Evolutionary conservation across 179 eudicot species (phyloP).

Genomic region (Spinacia oleracea): DNA sequence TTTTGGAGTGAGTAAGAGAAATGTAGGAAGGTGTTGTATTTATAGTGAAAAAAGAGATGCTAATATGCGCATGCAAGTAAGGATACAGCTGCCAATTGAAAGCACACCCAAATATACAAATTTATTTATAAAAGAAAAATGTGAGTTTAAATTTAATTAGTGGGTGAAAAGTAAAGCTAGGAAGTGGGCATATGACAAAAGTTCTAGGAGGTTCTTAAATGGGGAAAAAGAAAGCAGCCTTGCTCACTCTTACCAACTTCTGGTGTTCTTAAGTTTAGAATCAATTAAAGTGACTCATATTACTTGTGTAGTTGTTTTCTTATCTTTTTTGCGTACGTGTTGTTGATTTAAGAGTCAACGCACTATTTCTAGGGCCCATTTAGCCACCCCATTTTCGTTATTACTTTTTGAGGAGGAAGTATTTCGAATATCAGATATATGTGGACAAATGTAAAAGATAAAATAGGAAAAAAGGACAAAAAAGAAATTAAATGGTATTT

Average conservation of each 20-base stretch:
- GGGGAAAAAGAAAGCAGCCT: conserved; percentile 6
- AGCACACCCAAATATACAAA: conserved; percentile 4
- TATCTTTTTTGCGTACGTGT: neutral
- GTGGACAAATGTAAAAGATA: too few relatives aligned
- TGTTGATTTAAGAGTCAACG: neutral
- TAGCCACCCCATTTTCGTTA: neutral
- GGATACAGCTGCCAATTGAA: conserved; percentile 22
- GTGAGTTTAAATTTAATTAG: neutral
- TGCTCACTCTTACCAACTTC: conserved; percentile 16
- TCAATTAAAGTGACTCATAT: neutral
- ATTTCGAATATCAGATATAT: too few relatives aligned
- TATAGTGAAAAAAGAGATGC: conserved; percentile 12
- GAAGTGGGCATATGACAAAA: neutral
- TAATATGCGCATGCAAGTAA: conserved; percentile 6
- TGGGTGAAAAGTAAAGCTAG: conserved; percentile 21
- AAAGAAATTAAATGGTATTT: too few relatives aligned
- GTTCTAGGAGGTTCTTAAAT: conserved; percentile 4
- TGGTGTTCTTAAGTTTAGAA: conserved; percentile 13
- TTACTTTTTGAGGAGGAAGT: too few relatives aligned
- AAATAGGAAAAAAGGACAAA: too few relatives aligned
- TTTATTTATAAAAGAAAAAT: neutral
- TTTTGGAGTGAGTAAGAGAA: conserved; percentile 3
- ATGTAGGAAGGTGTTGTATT: conserved; percentile 5
- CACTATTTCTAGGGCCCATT: neutral
- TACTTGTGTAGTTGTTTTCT: too few relatives aligned